These are phyloP conservation scores for Spathaspora boniae DNA, from an alignment of 805 yeast species.

Conservation along the genomic window DNA sequence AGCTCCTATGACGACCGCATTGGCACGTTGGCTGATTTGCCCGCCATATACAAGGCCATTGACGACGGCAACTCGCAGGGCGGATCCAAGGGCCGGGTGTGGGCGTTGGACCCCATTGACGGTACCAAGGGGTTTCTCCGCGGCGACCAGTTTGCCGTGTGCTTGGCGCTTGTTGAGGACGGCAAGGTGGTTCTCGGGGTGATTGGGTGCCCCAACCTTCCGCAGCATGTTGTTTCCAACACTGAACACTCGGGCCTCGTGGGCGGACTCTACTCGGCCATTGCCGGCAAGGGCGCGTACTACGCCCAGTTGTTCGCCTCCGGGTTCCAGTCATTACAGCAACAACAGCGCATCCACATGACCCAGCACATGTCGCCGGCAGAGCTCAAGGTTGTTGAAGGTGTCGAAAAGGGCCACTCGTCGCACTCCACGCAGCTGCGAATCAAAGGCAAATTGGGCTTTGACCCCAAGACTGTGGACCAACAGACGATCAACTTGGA, in stretches of 20 bases:
- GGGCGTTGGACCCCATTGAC: slow-evolving; percentile 98
- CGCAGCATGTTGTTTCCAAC: slow-evolving; percentile 43
- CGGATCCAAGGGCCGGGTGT: slow-evolving; percentile 74
- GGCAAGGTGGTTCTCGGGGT: slow-evolving; percentile 86
- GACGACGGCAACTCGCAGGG: slow-evolving; percentile 81
- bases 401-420: slow-evolving; percentile 94
- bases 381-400: slow-evolving; percentile 74
- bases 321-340: slow-evolving; percentile 30
- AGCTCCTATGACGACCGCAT: slow-evolving; percentile 23
- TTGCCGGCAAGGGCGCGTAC: slow-evolving; percentile 64
- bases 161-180: slow-evolving; percentile 83
- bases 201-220: slow-evolving; percentile 93
- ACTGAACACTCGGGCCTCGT: slow-evolving; percentile 30
- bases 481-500: slow-evolving; percentile 75
- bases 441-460: slow-evolving; percentile 60
- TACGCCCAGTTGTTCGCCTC: slow-evolving; percentile 41
- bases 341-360: slow-evolving; percentile 47
- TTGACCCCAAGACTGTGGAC: slow-evolving; percentile 48
- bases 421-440: slow-evolving; percentile 80
- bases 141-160: slow-evolving; percentile 96
- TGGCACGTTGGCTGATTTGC: slow-evolving; percentile 42
- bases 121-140: slow-evolving; percentile 95
- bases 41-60: slow-evolving; percentile 58
- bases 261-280: slow-evolving; percentile 78
- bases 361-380: slow-evolving; percentile 42